phyloP scores from a whole-genome alignment of 2,329 filamentous ascomycete species.

The Lasiodiplodia gonubiensis region DNA sequence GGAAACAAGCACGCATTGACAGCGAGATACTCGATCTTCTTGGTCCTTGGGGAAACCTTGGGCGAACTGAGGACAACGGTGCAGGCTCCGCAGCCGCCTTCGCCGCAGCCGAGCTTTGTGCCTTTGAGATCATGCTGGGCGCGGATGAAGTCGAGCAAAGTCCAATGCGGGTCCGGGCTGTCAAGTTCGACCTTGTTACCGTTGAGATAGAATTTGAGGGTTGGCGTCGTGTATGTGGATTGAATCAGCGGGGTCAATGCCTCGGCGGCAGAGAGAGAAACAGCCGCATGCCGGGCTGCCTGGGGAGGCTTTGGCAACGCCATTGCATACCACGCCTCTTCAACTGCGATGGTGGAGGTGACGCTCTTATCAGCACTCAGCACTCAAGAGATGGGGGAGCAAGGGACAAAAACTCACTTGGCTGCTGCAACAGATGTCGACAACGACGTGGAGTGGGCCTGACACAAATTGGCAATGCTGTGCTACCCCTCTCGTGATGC shows the following conservation, averaged over 20 bases:
- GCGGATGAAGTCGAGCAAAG: conserved; percentile 87
- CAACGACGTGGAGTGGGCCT: background rate
- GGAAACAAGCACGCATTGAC: conserved; percentile 95
- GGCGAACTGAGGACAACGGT: conserved; percentile 68
- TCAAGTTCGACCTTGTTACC: conserved; percentile 84
- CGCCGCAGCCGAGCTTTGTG: conserved; percentile 93
- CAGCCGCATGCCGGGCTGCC: conserved; percentile 17
- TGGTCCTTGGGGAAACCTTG: conserved; percentile 43
- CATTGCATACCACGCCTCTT: background rate
- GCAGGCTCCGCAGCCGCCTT: conserved; percentile 93
- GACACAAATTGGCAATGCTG: background rate
- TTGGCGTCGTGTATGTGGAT: conserved; percentile 75
- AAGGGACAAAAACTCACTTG: background rate
- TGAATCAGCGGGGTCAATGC: conserved; percentile 70
- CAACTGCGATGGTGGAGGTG: background rate
- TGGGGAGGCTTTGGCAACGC: conserved; percentile 20
- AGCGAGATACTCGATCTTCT: conserved; percentile 88
- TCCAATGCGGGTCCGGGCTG: conserved; percentile 86
- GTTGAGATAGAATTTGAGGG: conserved; percentile 85
- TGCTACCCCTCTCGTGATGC: background rate
- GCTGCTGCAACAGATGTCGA: background rate
- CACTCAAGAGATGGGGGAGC: background rate
- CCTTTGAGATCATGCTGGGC: conserved; percentile 84
- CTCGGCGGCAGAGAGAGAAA: conserved; percentile 37
- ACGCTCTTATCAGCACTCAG: background rate